phyloP scores from a whole-genome alignment of 2,329 filamentous ascomycete species.

The Xylaria arbuscula region DNA sequence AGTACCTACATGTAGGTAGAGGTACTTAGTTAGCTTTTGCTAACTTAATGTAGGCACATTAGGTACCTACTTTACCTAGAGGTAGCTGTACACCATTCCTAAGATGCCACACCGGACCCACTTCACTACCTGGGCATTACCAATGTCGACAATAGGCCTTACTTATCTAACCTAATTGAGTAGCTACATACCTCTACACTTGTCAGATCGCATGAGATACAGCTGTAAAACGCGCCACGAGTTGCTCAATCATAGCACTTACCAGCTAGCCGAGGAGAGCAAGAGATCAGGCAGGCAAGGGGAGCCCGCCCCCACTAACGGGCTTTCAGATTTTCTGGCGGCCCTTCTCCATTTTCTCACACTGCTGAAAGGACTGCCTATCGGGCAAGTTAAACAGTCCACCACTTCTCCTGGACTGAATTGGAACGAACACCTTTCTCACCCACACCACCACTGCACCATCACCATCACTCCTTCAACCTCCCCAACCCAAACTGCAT shows the following conservation, averaged over 20 bases:
- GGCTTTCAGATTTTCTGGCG: constrained; percentile 33
- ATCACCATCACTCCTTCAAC: constrained; percentile 39
- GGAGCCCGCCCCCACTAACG: constrained; percentile 24
- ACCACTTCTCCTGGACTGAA: constrained; percentile 28
- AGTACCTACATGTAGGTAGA: background rate
- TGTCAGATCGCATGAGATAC: background rate
- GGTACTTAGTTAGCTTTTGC: too few relatives aligned
- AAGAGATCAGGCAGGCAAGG: constrained; percentile 11
- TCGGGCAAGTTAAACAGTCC: constrained; percentile 23
- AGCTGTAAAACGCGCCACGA: background rate
- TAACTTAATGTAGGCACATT: too few relatives aligned
- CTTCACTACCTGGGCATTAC: background rate
- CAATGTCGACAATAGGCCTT: background rate
- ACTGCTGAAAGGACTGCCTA: constrained; percentile 27
- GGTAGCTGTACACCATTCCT: background rate
- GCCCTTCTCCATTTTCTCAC: constrained; percentile 19
- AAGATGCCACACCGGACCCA: background rate
- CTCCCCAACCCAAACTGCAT: constrained; percentile 38
- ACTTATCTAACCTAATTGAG: background rate
- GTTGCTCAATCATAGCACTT: constrained; percentile 1
- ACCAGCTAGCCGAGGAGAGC: constrained; percentile 13
- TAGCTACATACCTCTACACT: background rate
- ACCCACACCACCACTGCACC: constrained; percentile 31
- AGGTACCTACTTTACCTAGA: constrained; percentile 1
- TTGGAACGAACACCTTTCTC: constrained; percentile 34